Percentiles rank a stretch among this genome's conserved stretches.
Conservation (phyloP, 1,139 yeast genomes). For the Scheffersomyces insectosa region DNA sequence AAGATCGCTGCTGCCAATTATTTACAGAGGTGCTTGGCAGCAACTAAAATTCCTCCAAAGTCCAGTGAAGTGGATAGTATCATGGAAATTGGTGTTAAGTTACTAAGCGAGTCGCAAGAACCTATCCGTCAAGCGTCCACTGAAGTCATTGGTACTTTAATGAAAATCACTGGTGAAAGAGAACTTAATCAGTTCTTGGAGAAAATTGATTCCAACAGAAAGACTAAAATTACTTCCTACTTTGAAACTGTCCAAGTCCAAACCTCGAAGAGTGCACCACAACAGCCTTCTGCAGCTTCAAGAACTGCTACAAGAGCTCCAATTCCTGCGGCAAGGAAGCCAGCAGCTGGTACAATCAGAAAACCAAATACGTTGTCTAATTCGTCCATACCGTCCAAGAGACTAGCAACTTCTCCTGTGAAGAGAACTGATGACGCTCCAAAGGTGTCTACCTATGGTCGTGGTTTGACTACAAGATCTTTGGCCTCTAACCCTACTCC, state of each 20-base stretch:
- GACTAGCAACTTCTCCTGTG: conserved; percentile 68
- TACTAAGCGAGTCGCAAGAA: conserved; percentile 80
- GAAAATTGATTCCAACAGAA: conserved; percentile 72
- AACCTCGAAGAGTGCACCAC: conserved; percentile 16
- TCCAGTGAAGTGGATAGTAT: conserved; percentile 56
- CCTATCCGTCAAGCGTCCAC: conserved; percentile 81
- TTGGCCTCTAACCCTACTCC: conserved; percentile 23
- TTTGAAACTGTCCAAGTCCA: conserved; percentile 59
- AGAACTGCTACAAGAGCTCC: neutral
- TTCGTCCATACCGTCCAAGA: conserved; percentile 56
- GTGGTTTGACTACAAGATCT: conserved; percentile 42
- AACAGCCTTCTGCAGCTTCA: conserved; percentile 1
- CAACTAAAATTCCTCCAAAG: conserved; percentile 51
- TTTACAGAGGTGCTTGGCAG: conserved; percentile 62
- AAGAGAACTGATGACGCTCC: conserved; percentile 39
- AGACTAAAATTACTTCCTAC: conserved; percentile 63
- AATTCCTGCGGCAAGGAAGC: neutral
- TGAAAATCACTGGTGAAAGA: conserved; percentile 79
- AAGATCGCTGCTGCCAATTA: conserved; percentile 69
- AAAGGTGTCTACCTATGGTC: conserved; percentile 31
- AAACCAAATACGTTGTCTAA: conserved; percentile 7
- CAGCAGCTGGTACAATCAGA: neutral
- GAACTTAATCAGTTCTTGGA: conserved; percentile 62
- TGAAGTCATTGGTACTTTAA: conserved; percentile 76
- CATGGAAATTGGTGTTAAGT: conserved; percentile 55